Percentiles rank a stretch among this genome's conserved stretches.
phyloP scores from a whole-genome alignment of 441 rosid species.

The Eutrema salsugineum region DNA sequence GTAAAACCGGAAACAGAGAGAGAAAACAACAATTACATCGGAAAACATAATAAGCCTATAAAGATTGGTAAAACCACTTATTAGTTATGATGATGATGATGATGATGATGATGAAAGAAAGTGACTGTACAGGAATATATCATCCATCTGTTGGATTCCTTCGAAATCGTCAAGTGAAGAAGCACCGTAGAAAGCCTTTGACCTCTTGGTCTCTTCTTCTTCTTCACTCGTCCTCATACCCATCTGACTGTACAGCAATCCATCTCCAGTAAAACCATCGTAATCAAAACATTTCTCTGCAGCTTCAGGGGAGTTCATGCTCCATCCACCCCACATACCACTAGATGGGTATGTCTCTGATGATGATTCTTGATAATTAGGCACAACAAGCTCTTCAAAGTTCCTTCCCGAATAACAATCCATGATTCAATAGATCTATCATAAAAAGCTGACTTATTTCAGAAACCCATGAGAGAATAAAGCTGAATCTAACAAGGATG shows the following conservation, averaged over 20 bases:
- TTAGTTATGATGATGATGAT: not conserved
- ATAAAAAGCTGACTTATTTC: not conserved
- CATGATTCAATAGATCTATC: slow-evolving; percentile 38
- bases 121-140: slow-evolving; percentile 64
- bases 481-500: not conserved
- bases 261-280: slow-evolving; percentile 18
- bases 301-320: slow-evolving; percentile 30
- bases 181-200: slow-evolving; percentile 23
- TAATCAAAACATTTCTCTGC: slow-evolving; percentile 37
- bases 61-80: not conserved
- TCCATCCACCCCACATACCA: slow-evolving; percentile 67
- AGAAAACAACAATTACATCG: not conserved
- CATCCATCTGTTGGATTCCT: slow-evolving; percentile 56
- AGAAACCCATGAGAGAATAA: not conserved
- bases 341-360: slow-evolving; percentile 34
- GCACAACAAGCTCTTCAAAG: slow-evolving; percentile 52
- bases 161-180: slow-evolving; percentile 41
- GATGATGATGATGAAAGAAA: slow-evolving; percentile 8
- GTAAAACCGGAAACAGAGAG: slow-evolving; percentile 2
- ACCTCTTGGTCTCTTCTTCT: slow-evolving; percentile 29
- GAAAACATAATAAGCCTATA: slow-evolving; percentile 14
- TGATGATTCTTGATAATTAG: slow-evolving; percentile 47
- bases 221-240: slow-evolving; percentile 28
- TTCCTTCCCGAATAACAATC: slow-evolving; percentile 46
- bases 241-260: slow-evolving; percentile 23